Evolutionary conservation across 2,329 filamentous ascomycete species (phyloP).

Genomic region (Phialemoniopsis sp.): DNA sequence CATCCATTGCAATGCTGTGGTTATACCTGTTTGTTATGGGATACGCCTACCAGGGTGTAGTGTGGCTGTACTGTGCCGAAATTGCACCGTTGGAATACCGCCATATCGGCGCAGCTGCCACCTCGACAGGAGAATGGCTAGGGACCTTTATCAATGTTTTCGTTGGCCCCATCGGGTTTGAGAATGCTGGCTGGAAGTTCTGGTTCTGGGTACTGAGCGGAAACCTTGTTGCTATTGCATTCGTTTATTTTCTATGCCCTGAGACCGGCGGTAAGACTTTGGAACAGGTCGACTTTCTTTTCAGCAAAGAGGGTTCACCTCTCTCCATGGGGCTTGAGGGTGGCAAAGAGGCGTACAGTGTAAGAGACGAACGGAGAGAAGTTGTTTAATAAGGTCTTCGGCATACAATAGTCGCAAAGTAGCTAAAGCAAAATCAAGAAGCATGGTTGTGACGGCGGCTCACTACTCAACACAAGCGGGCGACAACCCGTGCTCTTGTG

Average conservation of each 20-base stretch:
- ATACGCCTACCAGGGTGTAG: conserved; percentile 1
- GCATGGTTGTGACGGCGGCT: no score
- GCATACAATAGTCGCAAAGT: no score
- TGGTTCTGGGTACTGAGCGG: conserved; percentile 2
- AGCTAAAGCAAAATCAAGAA: no score
- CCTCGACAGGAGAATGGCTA: conserved; percentile 2
- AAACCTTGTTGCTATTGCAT: background rate
- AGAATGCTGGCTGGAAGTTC: conserved; percentile 1
- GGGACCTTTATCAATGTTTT: conserved; percentile 1
- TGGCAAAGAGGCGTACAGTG: no score
- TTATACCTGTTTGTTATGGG: background rate
- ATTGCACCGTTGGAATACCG: conserved; percentile 2
- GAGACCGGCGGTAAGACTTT: conserved; percentile 1
- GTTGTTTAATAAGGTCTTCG: no score
- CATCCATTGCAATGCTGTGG: no score
- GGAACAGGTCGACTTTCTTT: conserved; percentile 2
- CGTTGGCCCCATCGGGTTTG: conserved; percentile 1
- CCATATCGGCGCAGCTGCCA: conserved; percentile 1
- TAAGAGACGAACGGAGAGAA: no score
- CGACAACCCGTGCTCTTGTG: no score
- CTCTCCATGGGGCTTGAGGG: no score
- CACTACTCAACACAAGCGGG: no score
- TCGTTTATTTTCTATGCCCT: conserved; percentile 3
- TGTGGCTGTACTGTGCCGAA: conserved; percentile 2
- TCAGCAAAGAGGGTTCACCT: background rate